phyloP scores from a whole-genome alignment of 2,329 filamentous ascomycete species.

The Colletotrichum tropicicola region DNA sequence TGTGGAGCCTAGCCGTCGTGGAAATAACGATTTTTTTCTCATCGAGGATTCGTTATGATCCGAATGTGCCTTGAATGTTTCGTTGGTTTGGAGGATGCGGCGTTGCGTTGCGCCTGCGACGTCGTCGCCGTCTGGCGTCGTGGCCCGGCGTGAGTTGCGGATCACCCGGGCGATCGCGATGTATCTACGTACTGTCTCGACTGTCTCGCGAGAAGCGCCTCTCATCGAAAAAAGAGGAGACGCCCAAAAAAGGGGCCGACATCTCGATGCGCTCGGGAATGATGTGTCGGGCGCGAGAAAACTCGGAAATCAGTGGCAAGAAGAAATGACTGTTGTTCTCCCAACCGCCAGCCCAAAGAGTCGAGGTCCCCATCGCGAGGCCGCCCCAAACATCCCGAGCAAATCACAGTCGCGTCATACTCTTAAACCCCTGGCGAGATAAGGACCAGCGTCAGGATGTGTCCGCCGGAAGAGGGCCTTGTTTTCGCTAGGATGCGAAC shows the following conservation, averaged over 20 bases:
- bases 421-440: constrained; percentile 8
- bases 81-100: neutral
- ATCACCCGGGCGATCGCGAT: constrained; percentile 11
- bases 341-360: neutral
- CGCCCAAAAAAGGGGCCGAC: neutral
- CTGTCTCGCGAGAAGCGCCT: too few relatives aligned
- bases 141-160: neutral
- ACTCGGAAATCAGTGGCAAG: constrained; percentile 9
- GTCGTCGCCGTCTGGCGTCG: neutral
- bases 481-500: neutral
- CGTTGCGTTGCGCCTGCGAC: neutral
- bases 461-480: constrained; percentile 1
- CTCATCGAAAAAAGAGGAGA: neutral
- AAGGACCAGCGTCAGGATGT: constrained; percentile 16
- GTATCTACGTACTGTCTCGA: too few relatives aligned
- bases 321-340: constrained; percentile 3
- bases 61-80: neutral
- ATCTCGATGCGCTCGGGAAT: neutral
- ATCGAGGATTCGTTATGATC: neutral
- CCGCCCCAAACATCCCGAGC: neutral
- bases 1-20: constrained; percentile 14
- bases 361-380: neutral
- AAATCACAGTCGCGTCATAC: constrained; percentile 18
- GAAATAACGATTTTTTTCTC: constrained; percentile 7
- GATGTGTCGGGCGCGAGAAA: neutral